A percentile compares a stretch with the other conserved stretches of the same genome.
These are phyloP conservation scores for Tylopilus felleus DNA, from an alignment of 768 basidiomycete genomes.

Conservation along the genomic window DNA sequence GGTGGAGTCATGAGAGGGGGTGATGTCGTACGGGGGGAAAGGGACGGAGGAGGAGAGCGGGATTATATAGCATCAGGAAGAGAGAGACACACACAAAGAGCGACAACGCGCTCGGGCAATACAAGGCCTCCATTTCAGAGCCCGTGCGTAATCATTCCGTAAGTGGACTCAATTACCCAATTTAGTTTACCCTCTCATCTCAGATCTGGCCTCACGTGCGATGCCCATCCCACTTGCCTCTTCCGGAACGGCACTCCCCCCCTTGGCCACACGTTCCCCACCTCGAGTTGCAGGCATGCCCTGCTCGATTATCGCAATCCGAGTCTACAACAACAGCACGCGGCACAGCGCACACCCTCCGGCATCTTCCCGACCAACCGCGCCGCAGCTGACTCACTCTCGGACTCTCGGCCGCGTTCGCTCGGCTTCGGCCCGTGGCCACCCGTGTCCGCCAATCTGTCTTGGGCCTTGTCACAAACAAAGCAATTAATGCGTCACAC, in stretches of 20 bases:
- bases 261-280: conserved; percentile 27
- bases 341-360: conserved; percentile 2
- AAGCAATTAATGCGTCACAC: not conserved
- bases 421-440: conserved; percentile 5
- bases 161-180: conserved; percentile 17
- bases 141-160: conserved; percentile 30
- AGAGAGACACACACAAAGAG: conserved; percentile 31
- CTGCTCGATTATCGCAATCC: conserved; percentile 31
- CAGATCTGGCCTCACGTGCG: conserved; percentile 31
- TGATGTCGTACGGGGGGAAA: not conserved
- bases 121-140: conserved; percentile 22
- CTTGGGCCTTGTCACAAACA: conserved; percentile 13
- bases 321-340: conserved; percentile 8
- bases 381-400: conserved; percentile 16
- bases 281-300: conserved; percentile 31
- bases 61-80: conserved; percentile 28
- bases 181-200: conserved; percentile 23
- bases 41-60: conserved; percentile 21
- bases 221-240: conserved; percentile 12
- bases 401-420: not conserved
- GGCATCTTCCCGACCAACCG: not conserved
- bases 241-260: conserved; percentile 11
- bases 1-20: not conserved
- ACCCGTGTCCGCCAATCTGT: conserved; percentile 9
- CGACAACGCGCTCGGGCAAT: conserved; percentile 24